Base-by-base conservation (phyloP, 2,329 filamentous ascomycete genomes). In the Pyricularia sp. region DNA sequence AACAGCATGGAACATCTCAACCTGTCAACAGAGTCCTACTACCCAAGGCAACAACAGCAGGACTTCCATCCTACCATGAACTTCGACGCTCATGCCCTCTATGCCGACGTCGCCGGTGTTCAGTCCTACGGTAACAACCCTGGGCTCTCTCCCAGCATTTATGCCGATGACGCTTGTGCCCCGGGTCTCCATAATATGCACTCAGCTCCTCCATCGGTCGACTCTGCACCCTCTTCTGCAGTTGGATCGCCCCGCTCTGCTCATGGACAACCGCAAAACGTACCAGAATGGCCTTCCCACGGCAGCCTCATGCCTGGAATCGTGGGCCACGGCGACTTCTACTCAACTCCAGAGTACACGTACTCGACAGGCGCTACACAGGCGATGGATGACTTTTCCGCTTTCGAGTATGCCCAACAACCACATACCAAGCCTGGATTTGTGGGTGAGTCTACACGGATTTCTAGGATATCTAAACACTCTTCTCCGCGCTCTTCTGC, bases 171-270 rank as follows among this genome's bases (percentile, higher is more conserved):
- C 64, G 72, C 49, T 74, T 57, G 53, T 16, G 53, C 22, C 53
- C 53, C 53, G 66, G 81, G 84, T 24, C 73, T 81, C 71, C 75
- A 76, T 66, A 71, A 40, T 40, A 16, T 82, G 28, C 79, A 81
- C 19, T 83, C 81, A 33, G 88, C 81, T 67, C 85, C 82, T 66
- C 81, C 80, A 28, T 88, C 84, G 66, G 86, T 75, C 65, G 83
- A 78, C 64, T 89, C 88, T 63, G 84, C 84, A 4, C 79, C 86
- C 7, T 89, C 87, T 1, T 89, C 87, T 9, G 84, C 84, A 64
- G 82, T 87, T 67, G 86, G 86, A 65, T 90, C 87, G 26, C 87
- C 87, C 30, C 84, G 85, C 70, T 87, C 86, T 1, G 81, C 83
- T 68, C 81, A 83, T 70, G 81, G 82, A 65, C 83, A 83, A 69